These are phyloP conservation scores for Globisporangium megalacanthum DNA, from an alignment of 352 stramenopile genomes.

Conservation along the genomic window DNA sequence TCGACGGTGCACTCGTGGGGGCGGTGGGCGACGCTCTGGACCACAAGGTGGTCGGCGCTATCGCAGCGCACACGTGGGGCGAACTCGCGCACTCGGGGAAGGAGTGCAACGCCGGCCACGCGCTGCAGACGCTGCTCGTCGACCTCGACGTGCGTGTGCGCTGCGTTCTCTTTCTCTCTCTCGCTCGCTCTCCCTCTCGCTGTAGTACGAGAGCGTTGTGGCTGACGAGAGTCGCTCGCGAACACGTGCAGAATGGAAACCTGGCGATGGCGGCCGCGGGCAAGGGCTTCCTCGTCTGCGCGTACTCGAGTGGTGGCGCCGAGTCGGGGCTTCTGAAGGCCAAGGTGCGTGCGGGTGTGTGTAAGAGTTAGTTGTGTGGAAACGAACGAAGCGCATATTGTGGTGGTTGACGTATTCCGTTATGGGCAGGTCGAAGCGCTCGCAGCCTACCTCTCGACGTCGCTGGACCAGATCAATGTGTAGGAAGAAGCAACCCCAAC, in stretches of 20 bases:
- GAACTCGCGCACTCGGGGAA: constrained; percentile 75
- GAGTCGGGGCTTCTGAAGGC: constrained; percentile 65
- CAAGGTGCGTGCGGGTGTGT: constrained; percentile 30
- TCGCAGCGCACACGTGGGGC: constrained; percentile 79
- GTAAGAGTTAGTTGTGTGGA: too few relatives aligned
- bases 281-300: constrained; percentile 73
- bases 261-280: constrained; percentile 61
- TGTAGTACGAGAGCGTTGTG: too few relatives aligned
- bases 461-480: constrained; percentile 67
- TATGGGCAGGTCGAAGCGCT: constrained; percentile 48
- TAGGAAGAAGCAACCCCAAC: constrained; percentile 17
- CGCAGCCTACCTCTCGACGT: constrained; percentile 49
- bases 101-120: constrained; percentile 49
- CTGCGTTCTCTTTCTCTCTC: too few relatives aligned
- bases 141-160: constrained; percentile 50
- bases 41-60: constrained; percentile 82
- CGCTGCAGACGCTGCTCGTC: constrained; percentile 61
- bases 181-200: too few relatives aligned
- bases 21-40: constrained; percentile 64
- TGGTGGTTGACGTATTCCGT: neutral
- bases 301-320: constrained; percentile 53
- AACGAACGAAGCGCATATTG: neutral
- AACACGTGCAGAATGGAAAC: constrained; percentile 29
- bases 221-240: too few relatives aligned
- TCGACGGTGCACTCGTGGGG: constrained; percentile 80